Percentiles rank a stretch among this genome's conserved stretches.
phyloP scores from a whole-genome alignment of 768 basidiomycete species.

The Pholiota conissans region DNA sequence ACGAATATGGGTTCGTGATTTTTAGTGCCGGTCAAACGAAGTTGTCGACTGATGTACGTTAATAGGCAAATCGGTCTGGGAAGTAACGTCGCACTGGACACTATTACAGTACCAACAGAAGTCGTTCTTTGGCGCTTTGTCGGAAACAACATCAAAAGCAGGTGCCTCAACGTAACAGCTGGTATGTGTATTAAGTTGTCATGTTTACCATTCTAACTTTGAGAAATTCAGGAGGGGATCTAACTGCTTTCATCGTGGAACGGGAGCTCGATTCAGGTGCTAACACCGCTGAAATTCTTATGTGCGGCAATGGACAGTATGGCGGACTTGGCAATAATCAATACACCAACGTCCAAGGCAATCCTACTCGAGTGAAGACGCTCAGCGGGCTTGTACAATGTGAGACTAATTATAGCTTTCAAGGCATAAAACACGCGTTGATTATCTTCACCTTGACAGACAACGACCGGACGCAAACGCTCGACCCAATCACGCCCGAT shows the following conservation, averaged over 20 bases:
- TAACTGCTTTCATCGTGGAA: constrained; percentile 78
- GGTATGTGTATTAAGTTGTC: constrained; percentile 36
- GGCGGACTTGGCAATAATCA: constrained; percentile 72
- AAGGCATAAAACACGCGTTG: background rate
- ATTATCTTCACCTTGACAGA: constrained; percentile 46
- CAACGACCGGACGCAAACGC: constrained; percentile 57
- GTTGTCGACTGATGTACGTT: background rate
- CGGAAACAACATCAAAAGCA: constrained; percentile 49
- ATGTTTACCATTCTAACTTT: background rate
- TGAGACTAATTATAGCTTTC: constrained; percentile 36
- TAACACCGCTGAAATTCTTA: constrained; percentile 49
- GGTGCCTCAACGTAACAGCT: constrained; percentile 65
- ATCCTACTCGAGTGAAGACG: constrained; percentile 71
- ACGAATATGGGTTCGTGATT: constrained; percentile 70
- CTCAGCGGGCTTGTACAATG: constrained; percentile 88
- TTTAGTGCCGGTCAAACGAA: background rate
- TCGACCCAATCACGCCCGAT: constrained; percentile 65
- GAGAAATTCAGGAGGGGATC: constrained; percentile 59
- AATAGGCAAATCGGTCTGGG: constrained; percentile 82
- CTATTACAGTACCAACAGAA: constrained; percentile 83
- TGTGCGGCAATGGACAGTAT: constrained; percentile 83
- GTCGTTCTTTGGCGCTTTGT: constrained; percentile 67
- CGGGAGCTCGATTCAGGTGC: constrained; percentile 28
- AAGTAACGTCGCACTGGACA: constrained; percentile 55
- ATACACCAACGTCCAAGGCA: constrained; percentile 71